Evolutionary conservation across 306 rosid genomes (phyloP), one percentile per base, ranked within the genome.

Genomic region (Sesbania bispinosa): DNA sequence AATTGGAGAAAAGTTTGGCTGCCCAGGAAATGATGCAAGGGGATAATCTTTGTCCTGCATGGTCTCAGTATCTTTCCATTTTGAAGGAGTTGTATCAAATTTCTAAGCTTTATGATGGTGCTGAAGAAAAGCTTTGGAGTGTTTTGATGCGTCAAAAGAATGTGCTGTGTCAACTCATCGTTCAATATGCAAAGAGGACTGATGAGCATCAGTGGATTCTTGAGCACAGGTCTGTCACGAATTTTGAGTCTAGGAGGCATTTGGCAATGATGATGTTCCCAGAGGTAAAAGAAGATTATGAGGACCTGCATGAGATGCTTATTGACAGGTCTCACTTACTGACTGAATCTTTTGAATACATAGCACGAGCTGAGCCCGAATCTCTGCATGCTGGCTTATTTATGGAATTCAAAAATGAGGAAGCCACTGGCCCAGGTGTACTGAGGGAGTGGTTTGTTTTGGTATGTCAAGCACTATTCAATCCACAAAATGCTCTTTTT

Each of bases 351-450:
- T 94, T 94, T 32, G 90, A 86, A 66, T 94, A 94, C 80, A 86
- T 94, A 20, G 80, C 80, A 48, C 84, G 81, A n/a, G 92, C 92
- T 0, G 93, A 85, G 11, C 86, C 91, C 2, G 87, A 81, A 13
- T 67, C 88, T 63, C 84, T 94, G 15, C 96, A 74, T 50, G 88
- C 78, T 75, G 98, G 97, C 71, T 75, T 94, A 27, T 90, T 88
- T 61, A 87, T 94, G 95, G 95, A 90, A 75, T 94, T 94, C 84
- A 94, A 89, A 82, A 88, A 89, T 71, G 98, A 94, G 87, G 96
- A 94, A 84, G 98, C 98, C 50, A 90, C 98, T 32, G 97, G 98
- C 73, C 98, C 97, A 3, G 98, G 98, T 77, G 98, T 93, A 51
- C 81, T 94, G 62, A 79, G 92, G 81, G 98, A 94, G 81, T 94